These are phyloP conservation scores for Cytospora mali DNA, from an alignment of 2,329 filamentous ascomycete species.

Conservation along the genomic window DNA sequence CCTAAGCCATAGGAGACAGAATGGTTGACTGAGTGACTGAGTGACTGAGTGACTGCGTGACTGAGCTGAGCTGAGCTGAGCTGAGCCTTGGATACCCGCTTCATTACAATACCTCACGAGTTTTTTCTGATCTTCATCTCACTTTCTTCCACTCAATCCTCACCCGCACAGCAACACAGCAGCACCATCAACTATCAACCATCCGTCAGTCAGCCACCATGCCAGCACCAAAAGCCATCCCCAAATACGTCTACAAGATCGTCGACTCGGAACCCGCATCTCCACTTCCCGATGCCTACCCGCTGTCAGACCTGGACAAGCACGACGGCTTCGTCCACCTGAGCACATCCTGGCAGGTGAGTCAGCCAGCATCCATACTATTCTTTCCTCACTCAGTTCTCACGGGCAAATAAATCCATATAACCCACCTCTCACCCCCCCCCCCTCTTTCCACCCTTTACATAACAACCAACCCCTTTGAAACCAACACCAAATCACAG, in stretches of 20 bases:
- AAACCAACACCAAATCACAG: slow-evolving; percentile 35
- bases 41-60: no score
- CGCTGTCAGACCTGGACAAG: slow-evolving; percentile 61
- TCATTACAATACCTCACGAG: background rate
- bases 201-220: slow-evolving; percentile 23
- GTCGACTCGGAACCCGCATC: slow-evolving; percentile 53
- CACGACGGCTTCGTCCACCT: slow-evolving; percentile 65
- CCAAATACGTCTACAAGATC: slow-evolving; percentile 62
- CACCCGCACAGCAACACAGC: background rate
- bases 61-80: slow-evolving; percentile 1
- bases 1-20: background rate
- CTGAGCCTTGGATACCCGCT: background rate
- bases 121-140: background rate
- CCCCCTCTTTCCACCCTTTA: background rate
- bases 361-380: slow-evolving; percentile 17
- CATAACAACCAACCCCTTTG: background rate
- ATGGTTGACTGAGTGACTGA: background rate
- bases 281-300: slow-evolving; percentile 56
- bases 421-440: background rate
- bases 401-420: no score
- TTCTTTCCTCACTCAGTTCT: background rate
- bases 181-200: no score
- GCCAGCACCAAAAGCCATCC: slow-evolving; percentile 38
- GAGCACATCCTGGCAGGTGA: slow-evolving; percentile 58
- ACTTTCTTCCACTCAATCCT: background rate